Evolutionary conservation across 768 basidiomycete species (phyloP).

Genomic region (Podaxis sp.): DNA sequence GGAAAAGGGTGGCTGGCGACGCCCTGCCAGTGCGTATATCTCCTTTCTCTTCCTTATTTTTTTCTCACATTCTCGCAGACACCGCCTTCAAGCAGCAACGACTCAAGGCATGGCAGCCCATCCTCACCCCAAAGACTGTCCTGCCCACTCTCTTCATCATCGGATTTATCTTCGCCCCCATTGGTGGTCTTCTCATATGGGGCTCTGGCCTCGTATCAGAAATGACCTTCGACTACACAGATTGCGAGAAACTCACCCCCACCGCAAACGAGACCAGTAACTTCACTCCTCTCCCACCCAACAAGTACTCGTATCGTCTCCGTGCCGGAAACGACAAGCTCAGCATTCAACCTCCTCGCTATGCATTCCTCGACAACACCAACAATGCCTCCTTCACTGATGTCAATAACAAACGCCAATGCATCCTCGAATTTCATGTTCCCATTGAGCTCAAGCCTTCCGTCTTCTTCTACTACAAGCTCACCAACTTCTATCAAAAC

Average conservation of each 20-base stretch:
- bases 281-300: slow-evolving; percentile 57
- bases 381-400: slow-evolving; percentile 39
- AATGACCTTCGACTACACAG: slow-evolving; percentile 93
- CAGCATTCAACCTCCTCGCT: slow-evolving; percentile 48
- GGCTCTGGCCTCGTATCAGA: slow-evolving; percentile 79
- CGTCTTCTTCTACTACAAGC: slow-evolving; percentile 94
- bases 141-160: slow-evolving; percentile 95
- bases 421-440: slow-evolving; percentile 78
- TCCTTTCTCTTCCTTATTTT: slow-evolving; percentile 7
- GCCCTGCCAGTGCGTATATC: slow-evolving; percentile 70
- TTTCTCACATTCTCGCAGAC: slow-evolving; percentile 45
- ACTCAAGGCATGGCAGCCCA: slow-evolving; percentile 99
- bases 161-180: slow-evolving; percentile 92
- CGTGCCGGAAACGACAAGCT: slow-evolving; percentile 42
- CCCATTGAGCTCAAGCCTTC: slow-evolving; percentile 69
- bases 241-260: slow-evolving; percentile 69
- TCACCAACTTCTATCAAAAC: slow-evolving; percentile 97
- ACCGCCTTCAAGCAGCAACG: slow-evolving; percentile 99
- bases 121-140: slow-evolving; percentile 96
- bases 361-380: slow-evolving; percentile 67
- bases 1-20: slow-evolving; percentile 81
- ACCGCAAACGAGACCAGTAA: slow-evolving; percentile 30
- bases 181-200: slow-evolving; percentile 94
- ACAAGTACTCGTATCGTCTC: slow-evolving; percentile 63
- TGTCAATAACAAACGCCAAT: slow-evolving; percentile 46